phyloP scores from a whole-genome alignment of 345 rosid species.

The Citrus cavaleriei region DNA sequence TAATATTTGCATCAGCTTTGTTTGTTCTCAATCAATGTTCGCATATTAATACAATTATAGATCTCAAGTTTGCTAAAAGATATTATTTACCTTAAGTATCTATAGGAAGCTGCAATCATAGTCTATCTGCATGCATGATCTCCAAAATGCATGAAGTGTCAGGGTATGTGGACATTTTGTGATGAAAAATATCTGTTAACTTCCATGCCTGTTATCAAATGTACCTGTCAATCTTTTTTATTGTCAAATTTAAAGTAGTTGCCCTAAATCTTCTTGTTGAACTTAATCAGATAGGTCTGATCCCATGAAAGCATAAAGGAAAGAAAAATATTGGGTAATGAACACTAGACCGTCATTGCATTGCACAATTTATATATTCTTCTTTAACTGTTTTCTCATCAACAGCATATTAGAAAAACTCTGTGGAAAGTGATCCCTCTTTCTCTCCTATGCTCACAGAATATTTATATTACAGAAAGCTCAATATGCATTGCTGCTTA shows the following conservation, averaged over 20 bases:
- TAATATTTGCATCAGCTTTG: conserved; percentile 3
- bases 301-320: neutral
- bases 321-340: neutral
- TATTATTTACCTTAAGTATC: neutral
- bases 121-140: conserved; percentile 3
- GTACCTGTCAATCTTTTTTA: neutral
- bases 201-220: neutral
- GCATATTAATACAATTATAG: neutral
- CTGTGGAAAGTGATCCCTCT: neutral
- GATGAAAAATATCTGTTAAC: neutral
- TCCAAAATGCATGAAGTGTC: conserved; percentile 3
- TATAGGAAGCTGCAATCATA: neutral
- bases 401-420: neutral
- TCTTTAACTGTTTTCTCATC: conserved; percentile 3
- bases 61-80: neutral
- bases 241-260: neutral
- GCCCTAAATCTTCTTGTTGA: neutral
- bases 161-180: neutral
- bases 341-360: neutral
- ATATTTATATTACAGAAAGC: conserved; percentile 70
- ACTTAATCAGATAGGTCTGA: neutral
- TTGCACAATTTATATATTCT: neutral
- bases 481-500: conserved; percentile 70
- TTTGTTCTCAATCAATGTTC: neutral
- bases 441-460: neutral